phyloP scores from a whole-genome alignment of 495 filamentous ascomycete species.

The Penicillium maclennaniae region DNA sequence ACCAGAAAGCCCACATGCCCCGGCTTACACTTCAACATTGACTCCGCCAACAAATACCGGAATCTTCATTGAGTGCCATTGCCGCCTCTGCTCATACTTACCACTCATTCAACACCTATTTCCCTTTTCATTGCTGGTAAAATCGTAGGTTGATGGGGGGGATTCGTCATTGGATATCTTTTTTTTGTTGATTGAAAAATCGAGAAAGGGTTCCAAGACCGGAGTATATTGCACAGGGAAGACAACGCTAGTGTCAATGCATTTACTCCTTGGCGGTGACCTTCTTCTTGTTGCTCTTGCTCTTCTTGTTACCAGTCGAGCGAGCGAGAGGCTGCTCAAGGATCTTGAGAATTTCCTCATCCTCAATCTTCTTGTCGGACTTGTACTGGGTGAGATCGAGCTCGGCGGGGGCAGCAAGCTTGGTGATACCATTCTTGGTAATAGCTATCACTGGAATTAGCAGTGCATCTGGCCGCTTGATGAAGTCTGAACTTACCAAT shows the following conservation, averaged over 20 bases:
- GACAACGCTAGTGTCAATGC: conserved; percentile 10
- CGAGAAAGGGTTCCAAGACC: conserved; percentile 7
- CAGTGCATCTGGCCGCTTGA: not conserved
- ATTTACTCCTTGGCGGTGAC: conserved; percentile 60
- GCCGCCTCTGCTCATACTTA: not conserved
- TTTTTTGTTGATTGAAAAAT: conserved; percentile 19
- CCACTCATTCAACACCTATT: not conserved
- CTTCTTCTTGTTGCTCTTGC: conserved; percentile 84
- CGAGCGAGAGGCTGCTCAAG: conserved; percentile 78
- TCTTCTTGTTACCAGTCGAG: conserved; percentile 68
- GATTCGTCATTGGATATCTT: conserved; percentile 27
- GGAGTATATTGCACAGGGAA: conserved; percentile 12
- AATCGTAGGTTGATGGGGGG: conserved; percentile 15
- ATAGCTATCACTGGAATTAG: conserved; percentile 58
- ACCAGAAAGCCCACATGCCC: not conserved
- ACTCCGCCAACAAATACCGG: not conserved
- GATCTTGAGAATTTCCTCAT: conserved; percentile 91
- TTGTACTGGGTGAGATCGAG: conserved; percentile 75
- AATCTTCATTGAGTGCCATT: not conserved
- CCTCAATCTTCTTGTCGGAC: conserved; percentile 95
- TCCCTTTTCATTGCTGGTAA: conserved; percentile 4
- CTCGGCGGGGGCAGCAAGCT: conserved; percentile 69
- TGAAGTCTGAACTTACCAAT: conserved; percentile 62
- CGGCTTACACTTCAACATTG: not conserved
- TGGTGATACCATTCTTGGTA: conserved; percentile 93